Percentiles rank a stretch among this genome's conserved stretches.
phyloP scores from a whole-genome alignment of 331 rosid species.

The Malus hybrid region DNA sequence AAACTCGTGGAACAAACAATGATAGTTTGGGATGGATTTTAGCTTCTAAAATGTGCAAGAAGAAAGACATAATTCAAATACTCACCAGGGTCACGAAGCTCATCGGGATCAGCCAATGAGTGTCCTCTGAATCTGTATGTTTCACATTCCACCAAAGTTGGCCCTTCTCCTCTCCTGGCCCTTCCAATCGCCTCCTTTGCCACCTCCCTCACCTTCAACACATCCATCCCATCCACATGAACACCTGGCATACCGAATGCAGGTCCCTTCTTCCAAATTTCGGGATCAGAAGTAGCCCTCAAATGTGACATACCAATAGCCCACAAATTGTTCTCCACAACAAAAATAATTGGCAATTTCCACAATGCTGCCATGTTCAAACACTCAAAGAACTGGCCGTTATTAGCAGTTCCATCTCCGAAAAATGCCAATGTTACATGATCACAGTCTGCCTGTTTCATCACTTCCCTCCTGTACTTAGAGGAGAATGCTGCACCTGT shows the following conservation, averaged over 20 bases:
- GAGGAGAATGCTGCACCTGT: constrained; percentile 85
- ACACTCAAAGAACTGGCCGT: constrained; percentile 96
- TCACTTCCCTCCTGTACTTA: constrained; percentile 78
- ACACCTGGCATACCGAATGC: constrained; percentile 98
- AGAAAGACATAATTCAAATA: constrained; percentile 12
- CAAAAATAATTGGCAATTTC: constrained; percentile 94
- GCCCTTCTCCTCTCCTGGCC: constrained; percentile 99
- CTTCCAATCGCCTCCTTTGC: constrained; percentile 89
- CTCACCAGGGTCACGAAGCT: constrained; percentile 99
- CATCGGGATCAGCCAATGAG: constrained; percentile 98
- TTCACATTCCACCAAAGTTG: constrained; percentile 92
- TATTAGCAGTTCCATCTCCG: constrained; percentile 94
- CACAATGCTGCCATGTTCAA: constrained; percentile 97
- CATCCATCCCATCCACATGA: constrained; percentile 99
- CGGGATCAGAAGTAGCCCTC: constrained; percentile 95
- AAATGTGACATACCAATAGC: constrained; percentile 98
- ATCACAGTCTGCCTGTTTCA: constrained; percentile 61
- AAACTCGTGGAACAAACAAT: no score
- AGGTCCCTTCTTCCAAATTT: constrained; percentile 97
- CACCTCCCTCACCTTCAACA: constrained; percentile 95
- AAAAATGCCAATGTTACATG: constrained; percentile 81
- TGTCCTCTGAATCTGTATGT: constrained; percentile 98
- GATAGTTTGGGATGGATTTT: not conserved
- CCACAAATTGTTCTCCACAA: constrained; percentile 97
- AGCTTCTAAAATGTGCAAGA: not conserved